Conservation (phyloP, 2,329 filamentous ascomycete species). For the Aureobasidium sp. region DNA sequence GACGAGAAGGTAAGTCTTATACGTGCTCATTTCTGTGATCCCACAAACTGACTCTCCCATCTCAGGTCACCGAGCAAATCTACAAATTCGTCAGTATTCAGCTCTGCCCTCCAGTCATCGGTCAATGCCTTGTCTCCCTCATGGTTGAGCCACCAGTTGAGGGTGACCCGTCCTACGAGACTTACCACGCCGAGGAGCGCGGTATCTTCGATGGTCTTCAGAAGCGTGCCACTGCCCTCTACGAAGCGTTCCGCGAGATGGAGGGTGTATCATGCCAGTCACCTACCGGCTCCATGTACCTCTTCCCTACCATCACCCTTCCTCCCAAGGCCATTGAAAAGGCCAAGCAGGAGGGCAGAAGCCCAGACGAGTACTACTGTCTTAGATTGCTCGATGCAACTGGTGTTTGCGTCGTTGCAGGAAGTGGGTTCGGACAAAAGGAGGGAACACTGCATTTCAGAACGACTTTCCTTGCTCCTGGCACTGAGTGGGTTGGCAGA, state of each 20-base stretch:
- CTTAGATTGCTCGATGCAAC: slow-evolving; percentile 85
- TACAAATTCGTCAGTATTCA: slow-evolving; percentile 99
- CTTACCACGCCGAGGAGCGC: slow-evolving; percentile 81
- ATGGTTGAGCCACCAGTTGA: slow-evolving; percentile 92
- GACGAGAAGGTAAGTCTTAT: slow-evolving; percentile 41
- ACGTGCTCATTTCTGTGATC: background rate
- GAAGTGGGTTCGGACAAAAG: slow-evolving; percentile 89
- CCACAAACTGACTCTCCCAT: slow-evolving; percentile 20
- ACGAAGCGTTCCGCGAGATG: slow-evolving; percentile 88
- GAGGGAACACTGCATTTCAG: slow-evolving; percentile 88
- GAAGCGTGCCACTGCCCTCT: slow-evolving; percentile 74
- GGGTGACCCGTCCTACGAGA: slow-evolving; percentile 75
- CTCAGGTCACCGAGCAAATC: slow-evolving; percentile 79
- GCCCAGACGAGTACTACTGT: slow-evolving; percentile 90
- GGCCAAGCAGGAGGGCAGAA: slow-evolving; percentile 64
- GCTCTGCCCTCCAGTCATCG: slow-evolving; percentile 89
- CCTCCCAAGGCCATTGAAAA: slow-evolving; percentile 69
- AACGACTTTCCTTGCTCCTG: slow-evolving; percentile 92
- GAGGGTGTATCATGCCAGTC: slow-evolving; percentile 87
- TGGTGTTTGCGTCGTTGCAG: slow-evolving; percentile 88
- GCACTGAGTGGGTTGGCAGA: slow-evolving; percentile 85
- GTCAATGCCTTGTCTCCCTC: slow-evolving; percentile 91
- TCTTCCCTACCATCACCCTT: slow-evolving; percentile 89
- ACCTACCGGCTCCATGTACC: slow-evolving; percentile 96
- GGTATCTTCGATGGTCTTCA: slow-evolving; percentile 71